A percentile compares a stretch with the other conserved stretches of the same genome.
Evolutionary conservation across 2,329 filamentous ascomycete species (phyloP).

Genomic region (Lasiodiplodia gonubiensis): DNA sequence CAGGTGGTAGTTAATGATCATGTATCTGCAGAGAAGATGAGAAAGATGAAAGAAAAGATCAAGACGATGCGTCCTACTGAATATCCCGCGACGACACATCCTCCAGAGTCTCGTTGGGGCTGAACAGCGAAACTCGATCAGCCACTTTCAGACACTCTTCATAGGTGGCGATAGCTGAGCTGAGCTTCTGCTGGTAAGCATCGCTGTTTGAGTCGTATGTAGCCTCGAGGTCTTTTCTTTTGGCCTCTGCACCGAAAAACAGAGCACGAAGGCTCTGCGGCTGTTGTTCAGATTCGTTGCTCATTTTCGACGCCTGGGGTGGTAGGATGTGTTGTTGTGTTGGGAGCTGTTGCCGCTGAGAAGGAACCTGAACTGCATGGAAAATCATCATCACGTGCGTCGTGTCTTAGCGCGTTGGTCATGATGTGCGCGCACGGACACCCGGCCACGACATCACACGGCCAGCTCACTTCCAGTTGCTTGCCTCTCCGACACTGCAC

Average conservation of each 20-base stretch:
- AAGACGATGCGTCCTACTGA: constrained; percentile 60
- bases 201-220: constrained; percentile 69
- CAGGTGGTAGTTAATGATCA: constrained; percentile 77
- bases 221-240: constrained; percentile 64
- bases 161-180: constrained; percentile 71
- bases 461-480: neutral
- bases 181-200: constrained; percentile 70
- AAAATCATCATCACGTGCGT: constrained; percentile 10
- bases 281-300: constrained; percentile 50
- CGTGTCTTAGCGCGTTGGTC: constrained; percentile 16
- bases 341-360: neutral
- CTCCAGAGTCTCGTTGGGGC: constrained; percentile 84
- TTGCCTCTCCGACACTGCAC: neutral
- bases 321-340: neutral
- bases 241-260: constrained; percentile 61
- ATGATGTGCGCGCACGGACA: neutral
- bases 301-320: constrained; percentile 12
- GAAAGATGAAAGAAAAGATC: constrained; percentile 33
- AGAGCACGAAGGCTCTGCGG: constrained; percentile 61
- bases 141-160: constrained; percentile 73
- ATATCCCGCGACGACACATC: constrained; percentile 85
- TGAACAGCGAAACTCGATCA: constrained; percentile 79
- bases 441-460: neutral
- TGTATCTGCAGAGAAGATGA: constrained; percentile 58
- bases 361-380: constrained; percentile 1